Percentiles rank a stretch among this genome's conserved stretches.
These are phyloP conservation scores for Tetrapisispora namnaoensis DNA, from an alignment of 805 yeast species.

Conservation along the genomic window DNA sequence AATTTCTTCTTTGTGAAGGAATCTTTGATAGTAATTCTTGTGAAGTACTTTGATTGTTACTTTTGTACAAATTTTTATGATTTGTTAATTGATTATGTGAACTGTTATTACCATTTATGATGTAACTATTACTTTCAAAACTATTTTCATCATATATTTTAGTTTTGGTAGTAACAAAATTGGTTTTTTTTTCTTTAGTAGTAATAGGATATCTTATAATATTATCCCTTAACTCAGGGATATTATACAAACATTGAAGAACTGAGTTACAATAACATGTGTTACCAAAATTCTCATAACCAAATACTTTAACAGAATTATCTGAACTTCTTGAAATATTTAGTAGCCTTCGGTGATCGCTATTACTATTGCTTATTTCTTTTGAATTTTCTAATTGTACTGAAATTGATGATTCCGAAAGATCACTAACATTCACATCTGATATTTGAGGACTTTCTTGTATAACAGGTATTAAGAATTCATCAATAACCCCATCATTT, in stretches of 20 bases:
- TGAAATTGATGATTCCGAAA: background rate
- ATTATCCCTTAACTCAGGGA: constrained; percentile 54
- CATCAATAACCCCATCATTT: background rate
- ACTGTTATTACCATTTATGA: constrained; percentile 1
- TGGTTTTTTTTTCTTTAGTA: constrained; percentile 29
- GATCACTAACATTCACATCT: constrained; percentile 27
- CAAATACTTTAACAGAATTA: constrained; percentile 61
- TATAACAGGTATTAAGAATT: background rate
- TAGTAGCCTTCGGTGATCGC: background rate
- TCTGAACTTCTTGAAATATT: constrained; percentile 24
- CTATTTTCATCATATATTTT: constrained; percentile 20
- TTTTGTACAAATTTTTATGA: background rate
- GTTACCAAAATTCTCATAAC: constrained; percentile 79
- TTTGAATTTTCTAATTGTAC: background rate
- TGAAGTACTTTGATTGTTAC: background rate
- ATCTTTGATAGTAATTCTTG: background rate
- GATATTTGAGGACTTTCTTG: constrained; percentile 24
- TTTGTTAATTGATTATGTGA: background rate
- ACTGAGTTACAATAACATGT: constrained; percentile 94
- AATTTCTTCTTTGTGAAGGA: background rate
- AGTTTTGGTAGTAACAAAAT: constrained; percentile 31
- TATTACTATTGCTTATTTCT: background rate
- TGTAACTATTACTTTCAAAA: background rate
- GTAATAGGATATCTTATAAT: constrained; percentile 41
- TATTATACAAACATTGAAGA: constrained; percentile 74